Base-by-base conservation (phyloP, 495 filamentous ascomycete species). In the Neurospora tetrasperma region DNA sequence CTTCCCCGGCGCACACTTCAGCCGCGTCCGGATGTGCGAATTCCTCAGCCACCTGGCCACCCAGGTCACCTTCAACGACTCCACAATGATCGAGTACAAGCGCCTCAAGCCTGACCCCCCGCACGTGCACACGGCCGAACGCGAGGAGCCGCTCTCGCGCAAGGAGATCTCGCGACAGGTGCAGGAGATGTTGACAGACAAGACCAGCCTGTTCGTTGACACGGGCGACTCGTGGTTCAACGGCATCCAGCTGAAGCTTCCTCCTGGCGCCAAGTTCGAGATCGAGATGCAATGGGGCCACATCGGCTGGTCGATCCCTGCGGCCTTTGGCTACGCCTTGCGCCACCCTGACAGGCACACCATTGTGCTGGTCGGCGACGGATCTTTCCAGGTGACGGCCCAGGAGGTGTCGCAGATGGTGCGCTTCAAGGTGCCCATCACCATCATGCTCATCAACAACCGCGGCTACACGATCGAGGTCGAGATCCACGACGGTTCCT, bases 391-490 rank as follows among this genome's bases (percentile, higher is more conserved):
- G 73, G 75, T 79, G 2, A 79, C 78, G 4, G 76, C 76, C 9
- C 78, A 79, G 69, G 78, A 79, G 69, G 75, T 79, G 16, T 74
- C 74, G 43, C 76, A 78, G 75, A 79, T 79, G 78, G 76, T 79
- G 69, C 69, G 76, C 16, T 75, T 62, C 71, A 74, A 72, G n/a
- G n/a, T 79, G 20, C 76, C 75, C 41, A 76, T 80, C 39, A 76
- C 74, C 44, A 80, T 79, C 5, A 3, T 78, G n/a, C 43, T 78
- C 5, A 80, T 86, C 54, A 85, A 86, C 75, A 87, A 86, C 70
- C 77, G 81, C 8, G 85, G 85, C 0, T 87, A 87, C 73, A 86
- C 85, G 0, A 87, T 86, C 46, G 85, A 87, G 79, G 82, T 84
- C 11, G 81, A 80, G 35, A 87, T 87, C 69, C 84, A 87, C 72